Evolutionary conservation across 306 rosid species (phyloP).

Genomic region (Vigna unguiculata): DNA sequence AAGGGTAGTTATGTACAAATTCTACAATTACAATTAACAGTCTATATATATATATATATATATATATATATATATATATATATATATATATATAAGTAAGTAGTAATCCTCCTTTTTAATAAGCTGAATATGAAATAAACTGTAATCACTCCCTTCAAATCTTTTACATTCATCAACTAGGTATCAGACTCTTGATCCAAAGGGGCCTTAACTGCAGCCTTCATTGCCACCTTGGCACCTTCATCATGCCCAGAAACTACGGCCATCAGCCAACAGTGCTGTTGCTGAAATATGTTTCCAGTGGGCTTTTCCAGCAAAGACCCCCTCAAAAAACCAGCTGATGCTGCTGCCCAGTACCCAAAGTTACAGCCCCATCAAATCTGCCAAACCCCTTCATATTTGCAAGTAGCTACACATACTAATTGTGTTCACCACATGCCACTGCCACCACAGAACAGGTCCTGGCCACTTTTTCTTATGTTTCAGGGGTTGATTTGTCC

Average conservation of each 20-base stretch:
- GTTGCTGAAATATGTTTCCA: neutral
- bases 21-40: too few species aligned
- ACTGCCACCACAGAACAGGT: neutral
- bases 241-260: neutral
- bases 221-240: neutral
- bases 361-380: neutral
- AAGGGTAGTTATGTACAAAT: neutral
- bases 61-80: too few species aligned
- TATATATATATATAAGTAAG: neutral
- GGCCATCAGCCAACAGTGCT: neutral
- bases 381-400: neutral
- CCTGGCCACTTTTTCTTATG: neutral
- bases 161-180: neutral
- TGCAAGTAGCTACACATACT: neutral
- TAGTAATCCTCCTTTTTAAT: neutral
- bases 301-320: neutral
- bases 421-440: neutral
- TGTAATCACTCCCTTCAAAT: neutral
- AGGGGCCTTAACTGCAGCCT: neutral
- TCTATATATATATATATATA: too few species aligned
- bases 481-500: neutral
- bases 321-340: neutral
- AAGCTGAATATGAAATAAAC: neutral
- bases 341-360: neutral
- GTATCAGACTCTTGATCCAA: neutral